Percentiles rank a stretch among this genome's conserved stretches.
Conservation (phyloP, 164 flowering plant genomes). For the Berberis vulgaris region DNA sequence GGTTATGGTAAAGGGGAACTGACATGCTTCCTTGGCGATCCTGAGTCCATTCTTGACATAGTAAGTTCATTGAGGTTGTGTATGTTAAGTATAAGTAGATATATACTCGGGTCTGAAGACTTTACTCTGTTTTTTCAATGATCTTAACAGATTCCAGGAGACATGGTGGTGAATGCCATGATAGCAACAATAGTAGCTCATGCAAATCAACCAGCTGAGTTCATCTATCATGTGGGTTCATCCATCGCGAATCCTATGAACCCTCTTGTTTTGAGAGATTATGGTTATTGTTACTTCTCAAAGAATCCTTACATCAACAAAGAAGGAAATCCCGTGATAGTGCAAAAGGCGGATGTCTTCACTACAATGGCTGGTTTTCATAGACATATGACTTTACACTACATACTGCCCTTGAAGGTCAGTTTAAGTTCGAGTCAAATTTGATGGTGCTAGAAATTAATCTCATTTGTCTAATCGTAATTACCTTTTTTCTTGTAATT, state of each 20-base stretch:
- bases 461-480: no score
- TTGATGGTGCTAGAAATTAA: neutral
- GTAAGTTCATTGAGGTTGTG: constrained; percentile 22
- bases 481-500: neutral
- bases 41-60: constrained; percentile 32
- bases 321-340: constrained; percentile 48
- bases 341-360: constrained; percentile 21
- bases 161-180: constrained; percentile 79
- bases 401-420: constrained; percentile 54
- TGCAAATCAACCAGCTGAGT: constrained; percentile 20
- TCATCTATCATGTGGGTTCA: constrained; percentile 60
- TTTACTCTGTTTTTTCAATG: no score
- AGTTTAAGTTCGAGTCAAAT: neutral
- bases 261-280: constrained; percentile 13
- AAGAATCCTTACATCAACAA: constrained; percentile 41
- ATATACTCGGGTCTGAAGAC: no score
- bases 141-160: constrained; percentile 74
- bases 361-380: constrained; percentile 36
- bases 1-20: constrained; percentile 67
- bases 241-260: constrained; percentile 42
- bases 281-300: constrained; percentile 31
- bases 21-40: constrained; percentile 47
- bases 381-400: constrained; percentile 41
- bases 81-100: no score
- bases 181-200: constrained; percentile 48